Conservation (phyloP, 2,329 filamentous ascomycete species). For the Thielaviopsis musarum region DNA sequence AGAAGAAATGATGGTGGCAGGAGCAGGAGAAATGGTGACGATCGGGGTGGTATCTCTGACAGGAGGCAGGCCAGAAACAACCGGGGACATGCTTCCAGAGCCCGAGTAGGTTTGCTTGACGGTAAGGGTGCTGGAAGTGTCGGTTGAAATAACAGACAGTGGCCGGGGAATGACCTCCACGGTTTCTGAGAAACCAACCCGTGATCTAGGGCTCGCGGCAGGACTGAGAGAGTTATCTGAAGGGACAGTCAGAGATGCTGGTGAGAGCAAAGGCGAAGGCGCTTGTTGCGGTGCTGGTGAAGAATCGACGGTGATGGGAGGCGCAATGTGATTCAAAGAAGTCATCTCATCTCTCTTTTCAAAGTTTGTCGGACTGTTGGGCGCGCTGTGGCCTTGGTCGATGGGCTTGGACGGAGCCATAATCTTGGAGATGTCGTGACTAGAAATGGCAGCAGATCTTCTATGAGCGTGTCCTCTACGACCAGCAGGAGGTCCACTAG, state of each 20-base stretch:
- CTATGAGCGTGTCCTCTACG: slow-evolving; percentile 59
- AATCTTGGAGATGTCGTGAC: slow-evolving; percentile 59
- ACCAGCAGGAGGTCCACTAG: slow-evolving; percentile 33
- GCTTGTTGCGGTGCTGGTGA: neutral
- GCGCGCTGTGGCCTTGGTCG: slow-evolving; percentile 43
- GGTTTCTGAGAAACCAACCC: slow-evolving; percentile 71
- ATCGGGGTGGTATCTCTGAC: slow-evolving; percentile 17
- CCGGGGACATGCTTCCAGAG: slow-evolving; percentile 64
- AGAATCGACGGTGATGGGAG: neutral
- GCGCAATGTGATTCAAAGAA: neutral
- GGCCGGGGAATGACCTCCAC: slow-evolving; percentile 73
- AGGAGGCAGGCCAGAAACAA: slow-evolving; percentile 34
- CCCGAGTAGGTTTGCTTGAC: slow-evolving; percentile 54
- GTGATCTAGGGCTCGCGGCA: slow-evolving; percentile 31
- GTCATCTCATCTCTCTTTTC: slow-evolving; percentile 15
- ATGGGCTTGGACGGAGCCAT: slow-evolving; percentile 33
- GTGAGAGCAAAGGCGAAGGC: neutral
- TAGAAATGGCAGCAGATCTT: slow-evolving; percentile 68
- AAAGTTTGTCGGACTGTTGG: slow-evolving; percentile 39
- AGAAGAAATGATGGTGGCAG: neutral
- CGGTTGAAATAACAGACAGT: slow-evolving; percentile 67
- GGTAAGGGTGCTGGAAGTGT: slow-evolving; percentile 63
- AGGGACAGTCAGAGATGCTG: neutral
- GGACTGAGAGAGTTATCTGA: neutral
- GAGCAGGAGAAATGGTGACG: neutral